Conservation (phyloP, 768 basidiomycete genomes). For the Mrakia gelida region DNA sequence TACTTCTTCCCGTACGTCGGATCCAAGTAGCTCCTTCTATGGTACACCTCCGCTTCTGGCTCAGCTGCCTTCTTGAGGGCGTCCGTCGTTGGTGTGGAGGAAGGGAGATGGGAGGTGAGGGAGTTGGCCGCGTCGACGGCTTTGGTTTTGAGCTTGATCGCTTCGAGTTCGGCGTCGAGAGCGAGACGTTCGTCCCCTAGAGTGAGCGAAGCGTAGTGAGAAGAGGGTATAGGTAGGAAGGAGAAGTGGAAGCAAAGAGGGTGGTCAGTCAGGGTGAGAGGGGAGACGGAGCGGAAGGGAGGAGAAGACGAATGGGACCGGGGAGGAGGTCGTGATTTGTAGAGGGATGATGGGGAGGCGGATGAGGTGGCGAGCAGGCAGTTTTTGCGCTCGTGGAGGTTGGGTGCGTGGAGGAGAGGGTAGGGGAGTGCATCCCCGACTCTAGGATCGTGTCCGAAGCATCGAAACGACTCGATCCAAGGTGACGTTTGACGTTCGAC, state of each 20-base stretch:
- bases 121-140: neutral
- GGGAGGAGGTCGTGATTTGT: neutral
- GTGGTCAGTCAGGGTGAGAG: neutral
- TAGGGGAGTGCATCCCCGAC: too few relatives aligned
- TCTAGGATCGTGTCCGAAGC: too few relatives aligned
- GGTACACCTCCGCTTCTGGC: neutral
- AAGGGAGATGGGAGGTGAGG: neutral
- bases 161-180: neutral
- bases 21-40: neutral
- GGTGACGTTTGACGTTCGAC: too few relatives aligned
- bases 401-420: too few relatives aligned
- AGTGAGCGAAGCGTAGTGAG: neutral
- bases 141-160: neutral
- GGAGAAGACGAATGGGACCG: neutral
- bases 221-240: neutral
- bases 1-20: neutral
- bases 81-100: neutral
- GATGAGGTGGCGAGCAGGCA: too few relatives aligned
- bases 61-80: neutral
- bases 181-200: slow-evolving; percentile 8
- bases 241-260: neutral
- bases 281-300: too few relatives aligned
- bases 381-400: too few relatives aligned
- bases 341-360: neutral
- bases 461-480: too few relatives aligned